Conservation (phyloP, 192 early-diverging fungal genomes). For the Mortierella claussenii region DNA sequence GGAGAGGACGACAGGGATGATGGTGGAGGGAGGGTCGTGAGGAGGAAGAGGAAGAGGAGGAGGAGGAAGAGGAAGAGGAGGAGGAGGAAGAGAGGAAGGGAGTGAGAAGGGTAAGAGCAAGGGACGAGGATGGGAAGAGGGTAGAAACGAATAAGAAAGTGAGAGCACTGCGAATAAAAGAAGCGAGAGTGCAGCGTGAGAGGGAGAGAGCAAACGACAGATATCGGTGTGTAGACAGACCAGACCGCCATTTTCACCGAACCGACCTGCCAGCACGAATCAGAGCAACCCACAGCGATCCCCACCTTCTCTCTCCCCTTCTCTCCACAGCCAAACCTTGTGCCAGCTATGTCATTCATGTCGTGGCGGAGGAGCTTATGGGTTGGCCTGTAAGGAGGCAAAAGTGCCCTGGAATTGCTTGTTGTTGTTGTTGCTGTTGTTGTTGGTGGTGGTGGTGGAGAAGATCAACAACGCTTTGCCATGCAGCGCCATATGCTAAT, state of each 20-base stretch:
- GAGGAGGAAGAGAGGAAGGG: neutral
- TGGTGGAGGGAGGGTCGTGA: neutral
- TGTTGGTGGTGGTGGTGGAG: too few species aligned
- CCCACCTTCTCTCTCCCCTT: neutral
- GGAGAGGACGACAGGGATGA: neutral
- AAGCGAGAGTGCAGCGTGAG: slow-evolving; percentile 2
- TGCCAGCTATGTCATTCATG: too few species aligned
- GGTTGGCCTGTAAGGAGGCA: too few species aligned
- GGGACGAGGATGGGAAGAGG: neutral
- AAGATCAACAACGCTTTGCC: too few species aligned
- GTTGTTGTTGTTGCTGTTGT: too few species aligned
- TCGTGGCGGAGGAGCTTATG: too few species aligned
- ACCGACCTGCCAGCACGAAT: too few species aligned
- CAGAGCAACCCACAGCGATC: too few species aligned
- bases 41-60: neutral
- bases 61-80: neutral
- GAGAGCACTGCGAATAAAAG: neutral
- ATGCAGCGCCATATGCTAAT: too few species aligned
- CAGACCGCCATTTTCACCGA: too few species aligned
- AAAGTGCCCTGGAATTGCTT: too few species aligned
- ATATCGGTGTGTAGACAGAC: too few species aligned
- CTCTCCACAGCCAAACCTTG: neutral
- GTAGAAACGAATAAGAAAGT: neutral
- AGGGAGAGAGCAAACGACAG: neutral
- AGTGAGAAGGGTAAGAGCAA: neutral